These are phyloP conservation scores for Xylariaceae sp. DNA, from an alignment of 2,329 filamentous ascomycete genomes.

Conservation along the genomic window DNA sequence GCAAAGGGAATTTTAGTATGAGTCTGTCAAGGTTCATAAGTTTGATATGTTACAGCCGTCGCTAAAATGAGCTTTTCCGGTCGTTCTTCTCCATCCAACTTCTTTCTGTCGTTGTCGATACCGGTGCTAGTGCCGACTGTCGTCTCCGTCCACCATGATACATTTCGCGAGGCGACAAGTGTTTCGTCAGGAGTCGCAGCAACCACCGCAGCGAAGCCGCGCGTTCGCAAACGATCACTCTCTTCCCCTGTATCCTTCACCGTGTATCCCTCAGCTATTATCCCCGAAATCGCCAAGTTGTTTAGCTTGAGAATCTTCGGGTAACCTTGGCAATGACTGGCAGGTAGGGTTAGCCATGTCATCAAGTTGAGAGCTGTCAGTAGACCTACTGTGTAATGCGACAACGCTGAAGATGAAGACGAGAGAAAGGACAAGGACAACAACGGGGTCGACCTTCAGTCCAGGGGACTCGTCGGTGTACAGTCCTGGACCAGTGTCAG, in stretches of 20 bases:
- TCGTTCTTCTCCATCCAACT: slow-evolving; percentile 7
- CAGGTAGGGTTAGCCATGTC: slow-evolving; percentile 17
- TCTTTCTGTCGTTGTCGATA: slow-evolving; percentile 9
- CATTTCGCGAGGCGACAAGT: slow-evolving; percentile 1
- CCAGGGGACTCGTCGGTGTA: slow-evolving; percentile 99
- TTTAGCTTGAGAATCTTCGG: slow-evolving; percentile 73
- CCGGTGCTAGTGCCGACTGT: not conserved
- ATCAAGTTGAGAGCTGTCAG: not conserved
- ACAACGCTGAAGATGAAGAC: slow-evolving; percentile 99
- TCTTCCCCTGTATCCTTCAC: slow-evolving; percentile 6
- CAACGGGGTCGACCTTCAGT: slow-evolving; percentile 95
- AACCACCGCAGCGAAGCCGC: slow-evolving; percentile 16
- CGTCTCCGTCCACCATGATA: not conserved
- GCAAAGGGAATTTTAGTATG: slow-evolving; percentile 22
- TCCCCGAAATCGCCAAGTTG: not conserved
- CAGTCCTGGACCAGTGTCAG: slow-evolving; percentile 57
- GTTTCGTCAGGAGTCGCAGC: slow-evolving; percentile 25
- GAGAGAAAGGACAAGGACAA: slow-evolving; percentile 91
- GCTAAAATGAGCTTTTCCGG: slow-evolving; percentile 12
- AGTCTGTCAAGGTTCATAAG: slow-evolving; percentile 18
- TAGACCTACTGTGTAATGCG: slow-evolving; percentile 85
- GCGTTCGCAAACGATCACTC: slow-evolving; percentile 18
- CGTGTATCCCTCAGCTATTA: slow-evolving; percentile 2
- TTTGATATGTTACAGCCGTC: slow-evolving; percentile 28
- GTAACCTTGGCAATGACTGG: slow-evolving; percentile 94